Base-by-base conservation (phyloP, 2,329 filamentous ascomycete genomes). In the Aspergillus pseudotamarii region DNA sequence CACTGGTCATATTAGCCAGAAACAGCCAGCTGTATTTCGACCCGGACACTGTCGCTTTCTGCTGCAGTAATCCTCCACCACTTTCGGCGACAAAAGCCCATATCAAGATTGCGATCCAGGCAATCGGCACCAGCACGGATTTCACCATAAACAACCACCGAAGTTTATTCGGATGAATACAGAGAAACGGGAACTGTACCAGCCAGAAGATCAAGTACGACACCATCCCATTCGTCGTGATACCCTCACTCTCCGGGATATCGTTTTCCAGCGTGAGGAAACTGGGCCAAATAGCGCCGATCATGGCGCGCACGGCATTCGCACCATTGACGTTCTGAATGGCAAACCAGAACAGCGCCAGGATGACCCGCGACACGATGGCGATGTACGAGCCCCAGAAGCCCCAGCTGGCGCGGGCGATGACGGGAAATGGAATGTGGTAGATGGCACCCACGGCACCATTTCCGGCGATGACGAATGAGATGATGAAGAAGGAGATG, bases 311-410 rank as follows among this genome's bases (percentile, higher is more conserved):
- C 10, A 86, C 78, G 0, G 81, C 79, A 61, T 85, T 84, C 0
- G 84, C 87, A 0, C 88, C 88, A 66, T 88, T 89, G 64, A 87
- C 86, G 46, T 85, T 86, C 67, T 90, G 87, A 54, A 91, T 89
- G 0, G 88, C 87, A 59, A 90, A 86, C 89, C 85, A 87, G 74
- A 88, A 86, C 21, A 86, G 72, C 6, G 84, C 85, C 4, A 87
- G 80, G 61, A 87, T 82, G 45, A 81, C 79, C 12, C 85, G 79
- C 0, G 82, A 84, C 9, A 86, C 69, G 58, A 87, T 84, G 28
- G 84, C 80, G 43, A 87, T 76, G 69, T 85, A 85, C 28, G 82
- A 84, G 59, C 85, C 84, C 79, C 82, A 86, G 75, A 86, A 87
- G 0, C 85, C 85, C 79, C 85, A 88, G 56, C 80, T 82, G 3